A percentile compares a stretch with the other conserved stretches of the same genome.
These are phyloP conservation scores for Chlamydomonas schloesseri DNA, from an alignment of 139 green algal genomes.

Conservation along the genomic window DNA sequence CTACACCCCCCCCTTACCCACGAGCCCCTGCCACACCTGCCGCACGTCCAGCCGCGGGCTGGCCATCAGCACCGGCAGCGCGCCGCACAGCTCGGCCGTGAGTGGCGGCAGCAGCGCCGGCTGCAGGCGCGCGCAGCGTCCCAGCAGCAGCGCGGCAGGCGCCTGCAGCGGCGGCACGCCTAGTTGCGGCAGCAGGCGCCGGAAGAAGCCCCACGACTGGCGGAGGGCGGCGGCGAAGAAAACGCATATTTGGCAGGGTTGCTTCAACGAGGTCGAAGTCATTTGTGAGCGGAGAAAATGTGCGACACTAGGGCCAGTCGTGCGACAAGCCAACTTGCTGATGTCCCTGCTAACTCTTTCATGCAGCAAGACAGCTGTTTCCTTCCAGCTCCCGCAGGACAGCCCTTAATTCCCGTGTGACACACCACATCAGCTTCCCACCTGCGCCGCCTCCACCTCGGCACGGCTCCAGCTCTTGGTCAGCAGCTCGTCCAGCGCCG, in stretches of 20 bases:
- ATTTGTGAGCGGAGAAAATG: too few species aligned
- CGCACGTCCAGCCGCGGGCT: background rate
- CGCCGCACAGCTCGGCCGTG: background rate
- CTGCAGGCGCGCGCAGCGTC: slow-evolving; percentile 8
- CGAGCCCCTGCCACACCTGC: background rate
- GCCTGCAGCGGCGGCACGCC: slow-evolving; percentile 9
- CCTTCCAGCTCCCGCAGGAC: too few species aligned
- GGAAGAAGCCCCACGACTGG: slow-evolving; percentile 33
- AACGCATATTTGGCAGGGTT: background rate
- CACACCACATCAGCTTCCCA: background rate
- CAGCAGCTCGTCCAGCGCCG: slow-evolving; percentile 11
- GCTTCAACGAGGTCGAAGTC: background rate
- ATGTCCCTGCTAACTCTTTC: too few species aligned
- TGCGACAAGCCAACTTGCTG: too few species aligned
- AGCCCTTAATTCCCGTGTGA: too few species aligned
- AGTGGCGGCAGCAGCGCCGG: slow-evolving; percentile 21
- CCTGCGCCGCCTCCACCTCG: slow-evolving; percentile 34
- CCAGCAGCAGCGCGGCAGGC: slow-evolving; percentile 31
- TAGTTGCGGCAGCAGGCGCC: slow-evolving; percentile 14
- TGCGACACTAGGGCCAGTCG: too few species aligned
- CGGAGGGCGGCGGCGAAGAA: too few species aligned
- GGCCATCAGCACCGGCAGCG: slow-evolving; percentile 20
- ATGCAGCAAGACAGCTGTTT: too few species aligned
- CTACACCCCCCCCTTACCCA: too few species aligned
- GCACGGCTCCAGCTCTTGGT: background rate